Percentiles rank a stretch among this genome's conserved stretches.
Conservation (phyloP, 2,329 filamentous ascomycete species). For the Diplodia sapinea region DNA sequence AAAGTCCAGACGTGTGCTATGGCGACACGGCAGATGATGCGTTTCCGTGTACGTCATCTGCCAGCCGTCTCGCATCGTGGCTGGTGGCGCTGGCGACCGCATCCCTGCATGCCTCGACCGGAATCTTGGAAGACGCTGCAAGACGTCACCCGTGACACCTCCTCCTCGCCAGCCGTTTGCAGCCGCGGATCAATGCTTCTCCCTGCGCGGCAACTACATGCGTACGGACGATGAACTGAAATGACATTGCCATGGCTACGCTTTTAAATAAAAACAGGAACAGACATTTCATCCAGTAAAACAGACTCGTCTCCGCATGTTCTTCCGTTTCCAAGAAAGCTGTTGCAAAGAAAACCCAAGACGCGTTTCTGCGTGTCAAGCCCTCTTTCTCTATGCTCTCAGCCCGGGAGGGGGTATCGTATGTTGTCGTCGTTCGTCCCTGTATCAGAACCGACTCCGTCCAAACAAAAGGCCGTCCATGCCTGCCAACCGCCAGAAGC, state of each 20-base stretch:
- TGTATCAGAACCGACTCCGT: conserved; percentile 24
- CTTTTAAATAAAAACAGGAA: conserved; percentile 22
- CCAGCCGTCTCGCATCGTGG: conserved; percentile 25
- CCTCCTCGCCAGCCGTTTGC: too few relatives aligned
- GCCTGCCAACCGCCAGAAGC: conserved; percentile 26
- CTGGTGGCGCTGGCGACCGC: conserved; percentile 17
- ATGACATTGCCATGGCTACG: conserved; percentile 25
- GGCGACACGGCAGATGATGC: conserved; percentile 21
- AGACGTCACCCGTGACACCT: conserved; percentile 18
- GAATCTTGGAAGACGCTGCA: conserved; percentile 18
- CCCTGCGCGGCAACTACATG: background rate
- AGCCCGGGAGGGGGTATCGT: conserved; percentile 24
- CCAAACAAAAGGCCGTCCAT: conserved; percentile 20
- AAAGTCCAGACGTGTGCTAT: conserved; percentile 14
- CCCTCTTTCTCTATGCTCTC: conserved; percentile 25
- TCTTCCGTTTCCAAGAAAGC: conserved; percentile 27
- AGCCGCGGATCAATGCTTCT: conserved; percentile 10
- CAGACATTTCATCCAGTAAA: conserved; percentile 29
- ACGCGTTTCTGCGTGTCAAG: conserved; percentile 29
- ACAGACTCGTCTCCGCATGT: conserved; percentile 27
- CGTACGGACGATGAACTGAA: conserved; percentile 18
- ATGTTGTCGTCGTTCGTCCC: conserved; percentile 24
- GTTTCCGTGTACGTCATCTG: conserved; percentile 20
- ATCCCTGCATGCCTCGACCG: conserved; percentile 22
- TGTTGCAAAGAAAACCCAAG: conserved; percentile 13